Percentiles rank a stretch among this genome's conserved stretches.
These are phyloP conservation scores for Tylopilus subfusipes DNA, from an alignment of 768 basidiomycete species.

Conservation along the genomic window DNA sequence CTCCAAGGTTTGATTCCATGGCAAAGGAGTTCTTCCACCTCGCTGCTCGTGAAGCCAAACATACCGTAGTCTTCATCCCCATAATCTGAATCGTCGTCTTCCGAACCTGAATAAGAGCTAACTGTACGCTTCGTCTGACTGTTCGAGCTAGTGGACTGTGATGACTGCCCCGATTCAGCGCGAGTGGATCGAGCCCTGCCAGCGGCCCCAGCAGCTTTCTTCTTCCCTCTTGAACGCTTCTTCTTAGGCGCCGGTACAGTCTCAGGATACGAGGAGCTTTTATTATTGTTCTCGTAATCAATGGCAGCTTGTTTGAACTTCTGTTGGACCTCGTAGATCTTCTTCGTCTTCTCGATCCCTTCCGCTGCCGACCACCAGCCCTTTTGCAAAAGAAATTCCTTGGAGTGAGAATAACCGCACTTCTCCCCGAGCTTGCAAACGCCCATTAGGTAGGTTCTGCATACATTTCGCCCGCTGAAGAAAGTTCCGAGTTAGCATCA, in stretches of 20 bases:
- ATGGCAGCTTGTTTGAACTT: neutral
- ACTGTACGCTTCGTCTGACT: neutral
- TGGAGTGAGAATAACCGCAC: conserved; percentile 49
- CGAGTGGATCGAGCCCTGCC: too few species aligned
- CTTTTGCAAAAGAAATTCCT: conserved; percentile 37
- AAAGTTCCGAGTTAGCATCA: neutral
- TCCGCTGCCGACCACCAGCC: conserved; percentile 42
- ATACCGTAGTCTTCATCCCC: neutral
- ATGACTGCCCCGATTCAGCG: neutral
- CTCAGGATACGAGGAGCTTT: neutral
- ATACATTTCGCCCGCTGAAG: conserved; percentile 49
- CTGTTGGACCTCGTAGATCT: neutral
- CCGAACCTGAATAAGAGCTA: neutral
- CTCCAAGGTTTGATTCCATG: conserved; percentile 45
- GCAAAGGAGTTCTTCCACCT: conserved; percentile 33
- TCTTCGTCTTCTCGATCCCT: neutral
- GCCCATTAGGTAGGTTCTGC: conserved; percentile 36
- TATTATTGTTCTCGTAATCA: neutral
- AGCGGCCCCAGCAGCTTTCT: neutral
- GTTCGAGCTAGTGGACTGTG: neutral
- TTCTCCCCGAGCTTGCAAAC: conserved; percentile 35
- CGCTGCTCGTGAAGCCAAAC: conserved; percentile 30
- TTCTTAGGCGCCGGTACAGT: neutral
- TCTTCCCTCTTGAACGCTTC: neutral
- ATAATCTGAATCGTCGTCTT: neutral